Conservation (phyloP, 2,329 filamentous ascomycete species). For the Phaeophleospora eucalypticola region DNA sequence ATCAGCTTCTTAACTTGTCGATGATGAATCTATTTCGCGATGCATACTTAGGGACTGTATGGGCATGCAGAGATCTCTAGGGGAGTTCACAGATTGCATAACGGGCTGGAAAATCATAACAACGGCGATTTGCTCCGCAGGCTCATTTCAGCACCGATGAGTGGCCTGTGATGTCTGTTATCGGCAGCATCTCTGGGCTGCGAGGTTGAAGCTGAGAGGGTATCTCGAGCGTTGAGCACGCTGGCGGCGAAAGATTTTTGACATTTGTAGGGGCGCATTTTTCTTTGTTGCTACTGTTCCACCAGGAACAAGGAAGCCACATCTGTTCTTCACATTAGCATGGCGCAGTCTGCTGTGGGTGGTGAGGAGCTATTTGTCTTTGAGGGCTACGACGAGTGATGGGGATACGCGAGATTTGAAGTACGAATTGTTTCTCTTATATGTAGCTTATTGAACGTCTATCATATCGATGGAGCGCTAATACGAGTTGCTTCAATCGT, state of each 20-base stretch:
- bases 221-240: constrained; percentile 28
- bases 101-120: constrained; percentile 5
- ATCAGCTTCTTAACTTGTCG: constrained; percentile 1
- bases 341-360: neutral
- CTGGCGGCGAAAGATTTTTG: neutral
- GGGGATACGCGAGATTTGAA: neutral
- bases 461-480: neutral
- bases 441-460: neutral
- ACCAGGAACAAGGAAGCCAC: too few relatives aligned
- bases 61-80: constrained; percentile 10
- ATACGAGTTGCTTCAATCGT: too few relatives aligned
- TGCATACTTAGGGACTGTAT: constrained; percentile 4
- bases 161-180: constrained; percentile 10
- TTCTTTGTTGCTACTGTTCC: too few relatives aligned
- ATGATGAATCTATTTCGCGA: constrained; percentile 5
- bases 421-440: neutral
- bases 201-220: constrained; percentile 35
- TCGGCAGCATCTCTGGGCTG: constrained; percentile 9
- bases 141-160: constrained; percentile 24
- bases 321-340: neutral
- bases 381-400: neutral
- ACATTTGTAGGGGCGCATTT: neutral
- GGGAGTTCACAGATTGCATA: constrained; percentile 19
- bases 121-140: constrained; percentile 25
- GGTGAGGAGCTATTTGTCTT: neutral